These are phyloP conservation scores for Bolboschoenoplectus hybrid DNA, from an alignment of 202 grass and related monocot species.

Conservation along the genomic window DNA sequence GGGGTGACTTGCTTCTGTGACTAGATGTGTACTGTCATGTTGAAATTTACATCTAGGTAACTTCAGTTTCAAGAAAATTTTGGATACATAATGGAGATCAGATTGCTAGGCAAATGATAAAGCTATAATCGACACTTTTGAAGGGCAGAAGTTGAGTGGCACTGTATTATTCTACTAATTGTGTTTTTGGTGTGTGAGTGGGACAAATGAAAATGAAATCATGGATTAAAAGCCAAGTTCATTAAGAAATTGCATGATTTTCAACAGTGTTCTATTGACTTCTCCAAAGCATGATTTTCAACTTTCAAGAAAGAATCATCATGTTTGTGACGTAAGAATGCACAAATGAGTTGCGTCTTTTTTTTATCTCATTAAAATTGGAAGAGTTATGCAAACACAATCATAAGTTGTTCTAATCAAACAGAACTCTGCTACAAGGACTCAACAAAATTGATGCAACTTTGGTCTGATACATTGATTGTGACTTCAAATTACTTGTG, in stretches of 20 bases:
- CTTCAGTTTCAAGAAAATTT: not conserved
- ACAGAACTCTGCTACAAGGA: not conserved
- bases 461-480: not conserved
- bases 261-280: not conserved
- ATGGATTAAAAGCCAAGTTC: not conserved
- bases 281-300: not conserved
- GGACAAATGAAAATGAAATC: not conserved
- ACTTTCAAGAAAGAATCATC: not conserved
- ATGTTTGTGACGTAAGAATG: not conserved
- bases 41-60: not conserved
- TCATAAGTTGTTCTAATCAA: not conserved
- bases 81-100: not conserved
- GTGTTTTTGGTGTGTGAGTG: not conserved
- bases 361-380: not conserved
- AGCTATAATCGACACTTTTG: not conserved
- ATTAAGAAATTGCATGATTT: not conserved
- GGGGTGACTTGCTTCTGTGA: not conserved
- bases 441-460: not conserved
- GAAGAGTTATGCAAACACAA: not conserved
- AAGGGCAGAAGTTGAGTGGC: not conserved
- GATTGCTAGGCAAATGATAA: slow-evolving; percentile 19
- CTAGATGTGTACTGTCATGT: not conserved
- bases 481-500: not conserved
- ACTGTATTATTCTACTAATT: not conserved
- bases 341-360: not conserved